A percentile compares a stretch with the other conserved stretches of the same genome.
These are phyloP conservation scores for Plasmodium relictum DNA, from an alignment of 169 alveolate species.

Conservation along the genomic window DNA sequence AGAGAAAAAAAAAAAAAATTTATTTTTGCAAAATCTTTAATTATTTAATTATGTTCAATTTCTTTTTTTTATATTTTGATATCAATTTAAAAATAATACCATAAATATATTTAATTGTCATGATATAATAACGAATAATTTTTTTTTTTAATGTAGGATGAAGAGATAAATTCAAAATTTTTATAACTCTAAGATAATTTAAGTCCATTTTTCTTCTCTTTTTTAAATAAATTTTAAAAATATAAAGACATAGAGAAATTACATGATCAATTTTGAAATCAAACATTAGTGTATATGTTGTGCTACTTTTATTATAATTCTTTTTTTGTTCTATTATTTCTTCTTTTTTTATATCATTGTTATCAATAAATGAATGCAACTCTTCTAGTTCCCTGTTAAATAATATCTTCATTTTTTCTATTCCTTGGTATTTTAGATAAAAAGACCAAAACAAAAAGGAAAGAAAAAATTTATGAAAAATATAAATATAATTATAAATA, in stretches of 20 bases:
- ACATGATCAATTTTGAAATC: constrained; percentile 21
- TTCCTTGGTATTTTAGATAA: constrained; percentile 30
- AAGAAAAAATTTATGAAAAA: constrained; percentile 60
- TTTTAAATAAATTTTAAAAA: constrained; percentile 27
- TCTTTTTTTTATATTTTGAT: background rate
- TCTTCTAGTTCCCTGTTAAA: constrained; percentile 29
- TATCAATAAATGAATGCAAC: constrained; percentile 4
- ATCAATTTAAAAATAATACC: constrained; percentile 14
- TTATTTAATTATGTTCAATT: background rate
- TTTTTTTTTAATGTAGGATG: constrained; percentile 31
- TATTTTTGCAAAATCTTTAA: too few relatives aligned
- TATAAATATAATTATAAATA: constrained; percentile 41
- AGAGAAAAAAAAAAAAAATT: too few relatives aligned
- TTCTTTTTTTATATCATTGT: constrained; percentile 1
- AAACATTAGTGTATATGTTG: background rate
- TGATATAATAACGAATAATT: constrained; percentile 19
- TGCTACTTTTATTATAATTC: constrained; percentile 7
- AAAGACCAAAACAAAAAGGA: constrained; percentile 54
- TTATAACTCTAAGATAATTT: constrained; percentile 21
- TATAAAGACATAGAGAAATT: constrained; percentile 21
- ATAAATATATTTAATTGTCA: constrained; percentile 8
- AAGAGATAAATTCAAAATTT: constrained; percentile 38
- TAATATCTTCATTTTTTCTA: constrained; percentile 43
- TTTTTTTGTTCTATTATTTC: background rate
- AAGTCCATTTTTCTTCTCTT: constrained; percentile 31